Conservation (phyloP, 2,329 filamentous ascomycete species). For the Claviceps arundinis region DNA sequence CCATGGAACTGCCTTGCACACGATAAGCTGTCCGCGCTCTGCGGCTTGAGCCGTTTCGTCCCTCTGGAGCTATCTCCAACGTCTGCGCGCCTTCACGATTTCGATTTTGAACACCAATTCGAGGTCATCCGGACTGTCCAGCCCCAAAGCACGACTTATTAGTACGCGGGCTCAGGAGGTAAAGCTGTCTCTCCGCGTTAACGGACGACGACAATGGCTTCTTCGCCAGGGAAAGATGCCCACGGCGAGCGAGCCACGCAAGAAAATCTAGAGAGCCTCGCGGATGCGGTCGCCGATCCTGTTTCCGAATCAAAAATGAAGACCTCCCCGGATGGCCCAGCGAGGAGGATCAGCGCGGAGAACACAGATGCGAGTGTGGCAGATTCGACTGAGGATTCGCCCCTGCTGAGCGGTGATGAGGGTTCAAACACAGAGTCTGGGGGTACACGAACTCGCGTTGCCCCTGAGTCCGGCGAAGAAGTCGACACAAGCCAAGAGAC, state of each 20-base stretch:
- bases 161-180: too few species aligned
- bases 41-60: background rate
- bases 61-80: background rate
- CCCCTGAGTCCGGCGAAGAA: background rate
- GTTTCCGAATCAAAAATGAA: background rate
- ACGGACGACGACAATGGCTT: background rate
- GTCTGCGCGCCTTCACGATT: background rate
- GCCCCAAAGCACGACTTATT: too few species aligned
- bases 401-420: constrained; percentile 13
- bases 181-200: too few species aligned
- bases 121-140: background rate
- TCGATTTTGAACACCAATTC: background rate
- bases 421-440: background rate
- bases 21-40: background rate
- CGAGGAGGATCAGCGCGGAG: background rate
- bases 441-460: background rate
- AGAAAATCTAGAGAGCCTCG: background rate
- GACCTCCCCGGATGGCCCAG: background rate
- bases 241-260: background rate
- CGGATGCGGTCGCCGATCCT: background rate
- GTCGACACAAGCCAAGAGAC: constrained; percentile 38
- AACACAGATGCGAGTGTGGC: background rate
- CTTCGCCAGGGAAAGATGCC: background rate
- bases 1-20: background rate
- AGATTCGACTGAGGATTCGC: constrained; percentile 17